Evolutionary conservation across 2,329 filamentous ascomycete species (phyloP).

Genomic region (Aspergillus brunneoviolaceus): DNA sequence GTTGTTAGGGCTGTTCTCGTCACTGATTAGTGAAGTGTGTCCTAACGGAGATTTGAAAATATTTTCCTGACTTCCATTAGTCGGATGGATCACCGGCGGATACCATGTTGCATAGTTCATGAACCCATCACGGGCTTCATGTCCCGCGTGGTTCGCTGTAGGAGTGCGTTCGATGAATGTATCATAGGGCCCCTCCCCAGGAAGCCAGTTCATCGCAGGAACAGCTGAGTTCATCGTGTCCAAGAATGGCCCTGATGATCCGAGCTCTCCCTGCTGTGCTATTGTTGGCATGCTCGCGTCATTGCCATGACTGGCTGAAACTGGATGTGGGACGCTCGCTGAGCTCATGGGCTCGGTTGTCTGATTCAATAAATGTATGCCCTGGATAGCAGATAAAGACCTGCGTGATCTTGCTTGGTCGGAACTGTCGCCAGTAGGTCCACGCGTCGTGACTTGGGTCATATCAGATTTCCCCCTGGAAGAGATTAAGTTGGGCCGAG

Average conservation of each 20-base stretch:
- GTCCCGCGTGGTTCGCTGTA: constrained; percentile 15
- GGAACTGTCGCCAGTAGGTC: background rate
- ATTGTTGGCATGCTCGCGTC: constrained; percentile 22
- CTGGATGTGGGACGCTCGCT: constrained; percentile 9
- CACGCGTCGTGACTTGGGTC: background rate
- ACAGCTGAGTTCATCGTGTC: constrained; percentile 23
- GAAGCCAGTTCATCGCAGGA: constrained; percentile 41
- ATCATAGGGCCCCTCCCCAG: constrained; percentile 29
- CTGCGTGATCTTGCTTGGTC: background rate
- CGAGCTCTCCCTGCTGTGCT: constrained; percentile 21
- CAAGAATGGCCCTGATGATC: constrained; percentile 27
- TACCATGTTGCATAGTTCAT: constrained; percentile 27
- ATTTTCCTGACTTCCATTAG: constrained; percentile 16
- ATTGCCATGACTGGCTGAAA: constrained; percentile 7
- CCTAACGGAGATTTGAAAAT: constrained; percentile 21
- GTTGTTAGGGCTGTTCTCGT: constrained; percentile 23
- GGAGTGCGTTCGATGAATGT: constrained; percentile 16
- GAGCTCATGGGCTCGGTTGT: constrained; percentile 7
- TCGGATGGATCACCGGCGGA: constrained; percentile 25
- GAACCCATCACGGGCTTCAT: constrained; percentile 18
- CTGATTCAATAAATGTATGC: background rate
- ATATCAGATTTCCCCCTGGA: constrained; percentile 4
- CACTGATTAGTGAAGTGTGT: constrained; percentile 19
- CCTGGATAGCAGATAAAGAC: background rate
- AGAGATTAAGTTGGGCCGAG: constrained; percentile 10